Conservation (phyloP, 345 rosid genomes). For the Raphanus sativus region DNA sequence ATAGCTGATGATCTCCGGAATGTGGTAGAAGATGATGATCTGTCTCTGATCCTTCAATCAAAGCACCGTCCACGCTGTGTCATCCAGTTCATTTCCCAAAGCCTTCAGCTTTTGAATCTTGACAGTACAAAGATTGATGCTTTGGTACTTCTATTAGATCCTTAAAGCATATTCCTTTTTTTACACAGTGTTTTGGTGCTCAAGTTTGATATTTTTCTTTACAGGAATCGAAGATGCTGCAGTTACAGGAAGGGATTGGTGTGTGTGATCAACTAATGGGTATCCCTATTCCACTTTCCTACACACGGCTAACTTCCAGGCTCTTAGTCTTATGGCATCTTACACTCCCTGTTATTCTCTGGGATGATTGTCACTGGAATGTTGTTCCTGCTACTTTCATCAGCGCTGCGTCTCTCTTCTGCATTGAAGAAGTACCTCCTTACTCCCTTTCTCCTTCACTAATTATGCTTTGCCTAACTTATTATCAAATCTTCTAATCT, state of each 20-base stretch:
- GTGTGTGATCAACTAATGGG: constrained; percentile 87
- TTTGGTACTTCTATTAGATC: too few species aligned
- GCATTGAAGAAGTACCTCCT: constrained; percentile 82
- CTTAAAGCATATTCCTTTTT: background rate
- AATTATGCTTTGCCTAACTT: background rate
- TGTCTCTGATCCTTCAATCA: constrained; percentile 66
- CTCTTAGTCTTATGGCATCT: constrained; percentile 96
- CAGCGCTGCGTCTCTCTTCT: constrained; percentile 94
- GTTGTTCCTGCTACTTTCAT: constrained; percentile 94
- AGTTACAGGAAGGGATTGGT: constrained; percentile 84
- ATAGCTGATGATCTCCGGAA: constrained; percentile 55
- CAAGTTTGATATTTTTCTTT: too few species aligned
- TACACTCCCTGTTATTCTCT: constrained; percentile 87
- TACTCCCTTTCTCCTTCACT: background rate
- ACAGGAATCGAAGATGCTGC: constrained; percentile 74
- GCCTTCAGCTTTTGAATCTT: constrained; percentile 56
- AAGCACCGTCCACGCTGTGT: constrained; percentile 80
- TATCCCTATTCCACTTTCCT: constrained; percentile 86
- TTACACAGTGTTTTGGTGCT: too few species aligned
- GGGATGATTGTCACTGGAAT: constrained; percentile 99
- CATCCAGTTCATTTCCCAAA: constrained; percentile 74
- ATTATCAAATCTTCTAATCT: background rate
- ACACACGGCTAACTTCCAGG: constrained; percentile 91
- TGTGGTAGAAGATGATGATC: constrained; percentile 72
- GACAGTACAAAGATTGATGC: constrained; percentile 55